A percentile compares a stretch with the other conserved stretches of the same genome.
These are phyloP conservation scores for Pythium biforme DNA, from an alignment of 352 stramenopile genomes.

Conservation along the genomic window DNA sequence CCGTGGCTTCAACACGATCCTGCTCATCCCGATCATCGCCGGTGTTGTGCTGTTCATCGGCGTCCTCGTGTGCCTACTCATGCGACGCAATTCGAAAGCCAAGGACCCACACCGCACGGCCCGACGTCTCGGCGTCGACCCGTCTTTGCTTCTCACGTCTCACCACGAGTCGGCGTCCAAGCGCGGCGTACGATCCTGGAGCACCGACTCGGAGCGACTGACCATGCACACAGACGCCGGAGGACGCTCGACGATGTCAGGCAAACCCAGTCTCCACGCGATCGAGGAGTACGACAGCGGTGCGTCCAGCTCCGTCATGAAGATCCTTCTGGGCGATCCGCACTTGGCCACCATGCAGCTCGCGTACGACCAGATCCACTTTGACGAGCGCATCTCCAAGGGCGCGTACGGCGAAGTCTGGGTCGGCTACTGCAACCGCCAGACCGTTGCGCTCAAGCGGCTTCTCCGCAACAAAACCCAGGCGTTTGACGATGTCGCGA, in stretches of 20 bases:
- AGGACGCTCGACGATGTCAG: neutral
- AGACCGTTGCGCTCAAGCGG: slow-evolving; percentile 30
- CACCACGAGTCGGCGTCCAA: no score
- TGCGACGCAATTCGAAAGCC: no score
- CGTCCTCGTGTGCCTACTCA: neutral
- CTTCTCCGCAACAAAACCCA: slow-evolving; percentile 8
- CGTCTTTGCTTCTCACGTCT: no score
- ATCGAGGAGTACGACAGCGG: slow-evolving; percentile 11
- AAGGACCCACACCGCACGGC: no score
- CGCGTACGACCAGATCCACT: slow-evolving; percentile 11
- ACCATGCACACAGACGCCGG: neutral
- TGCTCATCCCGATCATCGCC: neutral
- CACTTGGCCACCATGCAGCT: neutral
- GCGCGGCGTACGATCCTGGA: no score
- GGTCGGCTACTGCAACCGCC: slow-evolving; percentile 16
- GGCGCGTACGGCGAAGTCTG: slow-evolving; percentile 32
- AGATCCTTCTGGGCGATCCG: slow-evolving; percentile 5
- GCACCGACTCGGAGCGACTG: no score
- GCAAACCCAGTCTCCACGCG: neutral
- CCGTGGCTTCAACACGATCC: slow-evolving; percentile 1
- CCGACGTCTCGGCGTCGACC: no score
- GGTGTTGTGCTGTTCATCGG: neutral
- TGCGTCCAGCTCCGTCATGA: slow-evolving; percentile 6
- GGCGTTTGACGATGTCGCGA: slow-evolving; percentile 11
- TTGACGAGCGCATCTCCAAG: slow-evolving; percentile 7